A percentile compares a stretch with the other conserved stretches of the same genome.
These are phyloP conservation scores for Fusarium torulosum DNA, from an alignment of 2,329 filamentous ascomycete species.

Conservation along the genomic window DNA sequence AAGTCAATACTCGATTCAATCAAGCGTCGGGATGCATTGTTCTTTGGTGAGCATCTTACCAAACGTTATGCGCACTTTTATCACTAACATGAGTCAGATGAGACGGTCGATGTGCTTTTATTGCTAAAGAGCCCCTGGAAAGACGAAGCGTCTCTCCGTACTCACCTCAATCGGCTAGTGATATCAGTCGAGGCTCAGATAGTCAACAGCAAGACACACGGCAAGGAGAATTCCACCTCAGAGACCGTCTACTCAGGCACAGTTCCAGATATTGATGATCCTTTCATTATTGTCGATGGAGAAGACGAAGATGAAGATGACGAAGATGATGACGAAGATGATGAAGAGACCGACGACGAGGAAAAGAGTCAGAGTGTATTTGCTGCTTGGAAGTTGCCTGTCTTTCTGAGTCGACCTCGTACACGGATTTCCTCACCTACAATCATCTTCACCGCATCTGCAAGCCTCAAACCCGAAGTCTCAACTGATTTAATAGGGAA, in stretches of 20 bases:
- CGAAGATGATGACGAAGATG: conserved; percentile 52
- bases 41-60: conserved; percentile 72
- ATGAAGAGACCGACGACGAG: conserved; percentile 42
- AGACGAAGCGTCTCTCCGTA: conserved; percentile 67
- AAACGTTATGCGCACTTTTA: conserved; percentile 56
- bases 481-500: conserved; percentile 46
- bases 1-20: conserved; percentile 68
- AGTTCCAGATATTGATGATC: conserved; percentile 63
- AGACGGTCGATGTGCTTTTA: conserved; percentile 76
- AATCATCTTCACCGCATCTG: conserved; percentile 73
- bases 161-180: conserved; percentile 71
- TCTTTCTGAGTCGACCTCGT: conserved; percentile 70
- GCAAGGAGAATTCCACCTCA: conserved; percentile 61
- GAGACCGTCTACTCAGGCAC: conserved; percentile 72
- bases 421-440: conserved; percentile 75
- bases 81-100: conserved; percentile 67
- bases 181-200: conserved; percentile 77
- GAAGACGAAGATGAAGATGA: conserved; percentile 46
- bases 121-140: conserved; percentile 74
- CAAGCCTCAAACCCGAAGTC: conserved; percentile 67
- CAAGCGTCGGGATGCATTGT: conserved; percentile 72
- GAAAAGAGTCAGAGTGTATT: conserved; percentile 58
- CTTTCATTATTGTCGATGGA: conserved; percentile 64
- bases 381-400: conserved; percentile 70
- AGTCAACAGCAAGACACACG: conserved; percentile 66